Evolutionary conservation across 2,329 filamentous ascomycete species (phyloP), one percentile per base, ranked within the genome.

Genomic region (Fusarium austroafricanum): DNA sequence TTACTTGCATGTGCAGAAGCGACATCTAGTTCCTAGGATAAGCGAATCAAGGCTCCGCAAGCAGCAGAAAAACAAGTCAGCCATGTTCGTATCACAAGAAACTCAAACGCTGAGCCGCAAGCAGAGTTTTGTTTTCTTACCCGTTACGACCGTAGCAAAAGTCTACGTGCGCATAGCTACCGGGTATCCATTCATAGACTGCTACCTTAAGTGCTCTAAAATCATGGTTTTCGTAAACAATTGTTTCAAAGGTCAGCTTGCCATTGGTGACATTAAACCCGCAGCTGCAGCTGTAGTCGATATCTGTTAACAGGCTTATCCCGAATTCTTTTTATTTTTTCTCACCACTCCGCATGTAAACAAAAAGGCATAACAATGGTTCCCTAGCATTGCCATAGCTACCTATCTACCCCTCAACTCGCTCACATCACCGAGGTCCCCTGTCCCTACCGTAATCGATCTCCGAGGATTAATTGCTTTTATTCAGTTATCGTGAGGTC

Each of bases 1-100:
- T 53, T 43, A 61, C 67, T 58, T 72, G 70, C 70, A 72, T 72
- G 67, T 72, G 70, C 70, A 68, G 61, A 60, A 62, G 44, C 20
- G 62, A 54, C 47, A 37, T 53, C 28, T 39, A 42, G 53, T 56
- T 52, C 29, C 26, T n/a, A 56, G 35, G 47, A 59, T 67, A 55
- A 64, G 66, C 66, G 66, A 69, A 70, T 67, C 49, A 50, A 28
- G 23, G 26, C 37, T 40, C 47, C 66, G 45, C 21, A 70, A 67
- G 23, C 57, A 47, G 43, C 37, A 47, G 37, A 40, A 62, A 54
- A 69, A 62, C 56, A 67, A 61, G 39, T 29, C 40, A 37, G 29
- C 35, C 47, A 49, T 52, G 47, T 52, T 47, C 45, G 65, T 61
- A 52, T 42, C 28, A 66, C 46, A 33, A 31, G 35, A 43, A 61